A percentile compares a stretch with the other conserved stretches of the same genome.
phyloP scores from a whole-genome alignment of 2,329 filamentous ascomycete genomes.

The Hypoxylon sp. region DNA sequence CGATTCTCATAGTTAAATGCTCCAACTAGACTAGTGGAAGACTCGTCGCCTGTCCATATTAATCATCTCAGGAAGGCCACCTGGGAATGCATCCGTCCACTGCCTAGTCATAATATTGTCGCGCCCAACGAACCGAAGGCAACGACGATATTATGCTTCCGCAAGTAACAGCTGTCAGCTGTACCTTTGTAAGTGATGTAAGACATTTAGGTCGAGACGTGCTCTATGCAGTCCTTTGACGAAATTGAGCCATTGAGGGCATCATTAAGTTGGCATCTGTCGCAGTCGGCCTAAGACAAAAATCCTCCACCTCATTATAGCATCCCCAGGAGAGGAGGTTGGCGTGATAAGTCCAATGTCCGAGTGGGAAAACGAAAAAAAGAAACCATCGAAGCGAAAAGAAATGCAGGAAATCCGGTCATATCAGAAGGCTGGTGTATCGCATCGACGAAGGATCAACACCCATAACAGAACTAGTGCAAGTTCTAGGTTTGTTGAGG shows the following conservation, averaged over 20 bases:
- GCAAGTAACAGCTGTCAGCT: slow-evolving; percentile 2
- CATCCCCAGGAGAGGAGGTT: slow-evolving; percentile 57
- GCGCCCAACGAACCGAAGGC: not conserved
- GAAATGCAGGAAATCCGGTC: slow-evolving; percentile 49
- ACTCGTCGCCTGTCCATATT: not conserved
- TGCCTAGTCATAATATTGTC: slow-evolving; percentile 3
- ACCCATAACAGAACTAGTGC: slow-evolving; percentile 14
- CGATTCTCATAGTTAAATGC: slow-evolving; percentile 1
- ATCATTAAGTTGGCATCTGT: slow-evolving; percentile 15
- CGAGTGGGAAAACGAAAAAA: slow-evolving; percentile 52
- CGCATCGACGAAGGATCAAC: slow-evolving; percentile 52
- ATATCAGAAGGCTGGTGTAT: slow-evolving; percentile 50
- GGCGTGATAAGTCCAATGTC: slow-evolving; percentile 54
- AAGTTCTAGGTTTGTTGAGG: slow-evolving; percentile 18
- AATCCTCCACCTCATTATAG: slow-evolving; percentile 53
- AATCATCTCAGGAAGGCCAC: slow-evolving; percentile 10
- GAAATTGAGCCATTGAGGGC: slow-evolving; percentile 8
- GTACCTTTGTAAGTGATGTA: slow-evolving; percentile 1
- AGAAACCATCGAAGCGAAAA: slow-evolving; percentile 50
- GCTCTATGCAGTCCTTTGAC: slow-evolving; percentile 11
- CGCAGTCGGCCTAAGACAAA: slow-evolving; percentile 24
- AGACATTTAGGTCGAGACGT: not conserved
- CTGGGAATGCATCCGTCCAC: slow-evolving; percentile 10
- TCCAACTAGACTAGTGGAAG: slow-evolving; percentile 15
- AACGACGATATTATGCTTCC: slow-evolving; percentile 13